These are phyloP conservation scores for Ogataea kodamae DNA, from an alignment of 805 yeast genomes.

Conservation along the genomic window DNA sequence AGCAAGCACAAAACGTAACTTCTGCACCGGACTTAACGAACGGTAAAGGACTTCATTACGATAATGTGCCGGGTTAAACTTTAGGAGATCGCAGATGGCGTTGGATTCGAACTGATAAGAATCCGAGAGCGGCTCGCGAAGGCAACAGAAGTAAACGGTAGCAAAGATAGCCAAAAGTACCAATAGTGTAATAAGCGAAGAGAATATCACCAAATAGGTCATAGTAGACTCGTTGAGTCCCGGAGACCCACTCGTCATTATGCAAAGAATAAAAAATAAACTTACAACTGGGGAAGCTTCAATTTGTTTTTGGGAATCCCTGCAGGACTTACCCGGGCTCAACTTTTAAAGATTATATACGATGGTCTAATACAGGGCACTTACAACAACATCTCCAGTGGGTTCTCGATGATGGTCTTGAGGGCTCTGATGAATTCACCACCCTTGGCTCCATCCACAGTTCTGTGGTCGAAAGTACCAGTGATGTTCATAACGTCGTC, in stretches of 20 bases:
- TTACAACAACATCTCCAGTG: conserved; percentile 85
- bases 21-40: conserved; percentile 22
- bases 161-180: conserved; percentile 25
- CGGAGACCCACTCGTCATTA: conserved; percentile 3
- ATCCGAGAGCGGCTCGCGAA: conserved; percentile 20
- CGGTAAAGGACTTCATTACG: conserved; percentile 20
- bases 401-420: conserved; percentile 90
- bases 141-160: conserved; percentile 27
- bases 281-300: conserved; percentile 4
- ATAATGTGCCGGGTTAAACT: conserved; percentile 15
- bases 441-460: conserved; percentile 95
- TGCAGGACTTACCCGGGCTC: conserved; percentile 4
- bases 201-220: conserved; percentile 25
- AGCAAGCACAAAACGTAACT: conserved; percentile 25
- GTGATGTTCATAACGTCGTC: conserved; percentile 90
- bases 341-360: no score
- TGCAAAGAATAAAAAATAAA: neutral
- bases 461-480: conserved; percentile 96
- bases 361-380: conserved; percentile 10
- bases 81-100: conserved; percentile 28
- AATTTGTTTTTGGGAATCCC: neutral
- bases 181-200: conserved; percentile 26
- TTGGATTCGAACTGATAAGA: conserved; percentile 15
- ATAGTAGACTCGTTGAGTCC: conserved; percentile 22
- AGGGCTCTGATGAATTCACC: conserved; percentile 95